Conservation (phyloP, 2,329 filamentous ascomycete species). For the Hypoxylon sp. region DNA sequence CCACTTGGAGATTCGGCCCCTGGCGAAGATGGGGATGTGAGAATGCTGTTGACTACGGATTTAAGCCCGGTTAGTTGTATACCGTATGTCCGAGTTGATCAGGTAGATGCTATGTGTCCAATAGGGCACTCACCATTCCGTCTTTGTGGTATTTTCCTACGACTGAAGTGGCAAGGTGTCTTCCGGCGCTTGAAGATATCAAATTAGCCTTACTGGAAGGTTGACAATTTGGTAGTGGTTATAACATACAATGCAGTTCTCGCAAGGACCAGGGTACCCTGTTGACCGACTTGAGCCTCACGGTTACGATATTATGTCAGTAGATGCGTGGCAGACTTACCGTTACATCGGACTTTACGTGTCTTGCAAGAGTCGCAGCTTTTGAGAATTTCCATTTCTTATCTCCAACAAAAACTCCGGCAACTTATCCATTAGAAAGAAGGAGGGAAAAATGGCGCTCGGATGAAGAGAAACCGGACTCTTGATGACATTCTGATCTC, state of each 20-base stretch:
- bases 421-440: not conserved
- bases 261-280: slow-evolving; percentile 50
- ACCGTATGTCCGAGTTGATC: not conserved
- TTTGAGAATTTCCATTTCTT: slow-evolving; percentile 41
- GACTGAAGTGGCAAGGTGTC: slow-evolving; percentile 48
- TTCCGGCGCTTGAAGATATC: slow-evolving; percentile 24
- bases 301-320: not conserved
- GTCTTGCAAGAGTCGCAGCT: slow-evolving; percentile 59
- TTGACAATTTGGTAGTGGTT: slow-evolving; percentile 27
- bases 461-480: slow-evolving; percentile 1
- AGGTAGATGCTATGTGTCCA: not conserved
- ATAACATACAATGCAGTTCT: slow-evolving; percentile 49
- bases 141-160: slow-evolving; percentile 46
- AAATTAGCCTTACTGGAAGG: slow-evolving; percentile 13
- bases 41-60: slow-evolving; percentile 22
- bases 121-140: slow-evolving; percentile 43
- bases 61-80: not conserved
- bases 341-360: slow-evolving; percentile 59
- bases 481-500: slow-evolving; percentile 9
- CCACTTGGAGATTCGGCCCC: slow-evolving; percentile 4
- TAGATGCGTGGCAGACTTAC: slow-evolving; percentile 46
- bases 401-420: not conserved
- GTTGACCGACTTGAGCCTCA: slow-evolving; percentile 26
- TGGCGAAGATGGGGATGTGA: slow-evolving; percentile 21
- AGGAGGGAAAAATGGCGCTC: slow-evolving; percentile 1